phyloP scores from a whole-genome alignment of 2,329 filamentous ascomycete species.

The Alternaria panax region DNA sequence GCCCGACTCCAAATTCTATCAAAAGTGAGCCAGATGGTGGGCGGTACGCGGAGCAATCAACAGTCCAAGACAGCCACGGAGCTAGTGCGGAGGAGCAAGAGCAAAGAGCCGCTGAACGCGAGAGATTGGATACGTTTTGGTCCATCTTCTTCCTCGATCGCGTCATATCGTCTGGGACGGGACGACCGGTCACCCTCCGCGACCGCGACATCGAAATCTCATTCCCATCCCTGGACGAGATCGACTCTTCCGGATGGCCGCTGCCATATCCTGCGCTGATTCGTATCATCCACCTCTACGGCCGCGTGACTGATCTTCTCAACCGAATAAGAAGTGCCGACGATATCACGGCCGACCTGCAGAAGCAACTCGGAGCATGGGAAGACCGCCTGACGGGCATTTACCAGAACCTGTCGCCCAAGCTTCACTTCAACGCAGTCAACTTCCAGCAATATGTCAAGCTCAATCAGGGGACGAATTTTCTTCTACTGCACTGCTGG shows the following conservation, averaged over 20 bases:
- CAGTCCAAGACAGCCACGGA: conserved; percentile 55
- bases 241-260: conserved; percentile 70
- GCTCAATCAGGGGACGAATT: conserved; percentile 82
- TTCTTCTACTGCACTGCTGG: conserved; percentile 87
- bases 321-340: conserved; percentile 79
- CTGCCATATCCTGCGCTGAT: conserved; percentile 81
- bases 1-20: conserved; percentile 64
- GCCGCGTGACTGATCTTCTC: conserved; percentile 80
- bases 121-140: conserved; percentile 88
- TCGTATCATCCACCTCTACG: conserved; percentile 85
- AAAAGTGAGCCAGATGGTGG: conserved; percentile 46
- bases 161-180: conserved; percentile 86
- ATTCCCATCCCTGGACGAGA: conserved; percentile 66
- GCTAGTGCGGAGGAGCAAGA: conserved; percentile 54
- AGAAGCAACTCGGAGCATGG: conserved; percentile 76
- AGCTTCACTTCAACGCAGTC: conserved; percentile 80
- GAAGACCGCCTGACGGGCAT: conserved; percentile 78
- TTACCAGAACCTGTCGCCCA: conserved; percentile 76
- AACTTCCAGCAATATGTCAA: conserved; percentile 89
- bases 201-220: conserved; percentile 85
- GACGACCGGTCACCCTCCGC: conserved; percentile 80
- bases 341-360: conserved; percentile 77
- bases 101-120: conserved; percentile 74
- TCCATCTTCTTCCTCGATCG: conserved; percentile 87
- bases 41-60: conserved; percentile 55